Base-by-base conservation (phyloP, 2,329 filamentous ascomycete genomes). In the Aspergillus quadricinctus region DNA sequence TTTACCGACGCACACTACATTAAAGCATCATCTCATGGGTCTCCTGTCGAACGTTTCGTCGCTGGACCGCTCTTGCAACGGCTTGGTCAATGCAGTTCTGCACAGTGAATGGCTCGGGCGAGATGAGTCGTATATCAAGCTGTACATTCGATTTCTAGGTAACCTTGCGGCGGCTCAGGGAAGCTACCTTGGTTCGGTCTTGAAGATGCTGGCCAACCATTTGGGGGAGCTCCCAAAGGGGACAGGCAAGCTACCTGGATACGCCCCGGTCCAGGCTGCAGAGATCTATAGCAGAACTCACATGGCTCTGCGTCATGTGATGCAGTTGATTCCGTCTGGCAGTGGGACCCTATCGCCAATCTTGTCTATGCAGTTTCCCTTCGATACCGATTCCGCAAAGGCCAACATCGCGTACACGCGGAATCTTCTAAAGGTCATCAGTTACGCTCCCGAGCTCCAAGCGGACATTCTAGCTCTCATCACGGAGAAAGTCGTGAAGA, bases 361-460 rank as follows among this genome's bases (percentile, higher is more conserved):
- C 50, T 73, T 96, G 41, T 75, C 82, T 50, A 73, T 78, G 50
- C 87, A 86, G 45, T 96, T 95, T 58, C 91, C 92, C 0, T 89
- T 86, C 57, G 81, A 88, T 50, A 87, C 87, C 60, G 90, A 96
- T 53, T 85, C 87, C 3, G 88, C 88, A 60, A 87, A 86, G 62
- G 81, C 84, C n/a, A 92, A 96, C 70, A 84, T 93, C 64, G 85
- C 87, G n/a, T 99, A 95, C 68, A 88, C 96, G 56, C 83, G 88
- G 65, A 96, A 97, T 69, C 78, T 97, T 9, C 78, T 97, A 27
- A 84, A 82, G 57, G 78, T 97, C 35, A 86, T 88, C 53, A 81
- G 85, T 50, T 96, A 96, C 69, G 84, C 88, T 1, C 87, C 90
- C 0, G 87, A 89, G 57, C 77, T 97, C 37, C 87, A 88, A 59